Conservation (phyloP, 1,139 yeast species). For the Geotrichum histeridarum region DNA sequence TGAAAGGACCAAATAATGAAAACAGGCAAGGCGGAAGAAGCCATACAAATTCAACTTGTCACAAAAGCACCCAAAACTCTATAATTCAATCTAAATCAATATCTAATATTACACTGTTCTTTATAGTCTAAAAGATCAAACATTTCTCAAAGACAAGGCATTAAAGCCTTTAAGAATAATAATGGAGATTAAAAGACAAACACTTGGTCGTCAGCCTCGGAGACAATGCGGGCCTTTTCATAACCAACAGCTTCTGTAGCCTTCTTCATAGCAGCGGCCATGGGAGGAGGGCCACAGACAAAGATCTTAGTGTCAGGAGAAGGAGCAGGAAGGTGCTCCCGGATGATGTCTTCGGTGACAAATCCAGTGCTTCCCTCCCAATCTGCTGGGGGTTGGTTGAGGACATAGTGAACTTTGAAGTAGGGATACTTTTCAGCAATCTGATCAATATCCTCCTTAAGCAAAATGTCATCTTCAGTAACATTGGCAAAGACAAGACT, state of each 20-base stretch:
- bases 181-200: constrained; percentile 56
- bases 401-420: constrained; percentile 66
- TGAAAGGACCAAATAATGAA: no score
- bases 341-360: constrained; percentile 71
- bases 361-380: constrained; percentile 85
- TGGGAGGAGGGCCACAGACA: constrained; percentile 93
- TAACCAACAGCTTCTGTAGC: constrained; percentile 73
- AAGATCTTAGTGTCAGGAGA: constrained; percentile 64
- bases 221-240: constrained; percentile 82
- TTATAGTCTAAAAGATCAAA: no score
- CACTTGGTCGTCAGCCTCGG: constrained; percentile 88
- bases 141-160: no score
- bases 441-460: constrained; percentile 70
- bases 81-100: no score
- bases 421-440: constrained; percentile 60
- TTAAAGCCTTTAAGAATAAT: background rate
- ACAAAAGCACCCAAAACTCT: no score
- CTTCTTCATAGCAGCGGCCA: constrained; percentile 76
- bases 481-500: constrained; percentile 69
- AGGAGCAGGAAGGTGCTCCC: constrained; percentile 61
- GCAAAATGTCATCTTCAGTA: constrained; percentile 65
- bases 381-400: constrained; percentile 61
- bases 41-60: no score
- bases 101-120: no score
- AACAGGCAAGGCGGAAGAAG: no score